phyloP scores from a whole-genome alignment of 768 basidiomycete genomes.

The Boletus speciosus region DNA sequence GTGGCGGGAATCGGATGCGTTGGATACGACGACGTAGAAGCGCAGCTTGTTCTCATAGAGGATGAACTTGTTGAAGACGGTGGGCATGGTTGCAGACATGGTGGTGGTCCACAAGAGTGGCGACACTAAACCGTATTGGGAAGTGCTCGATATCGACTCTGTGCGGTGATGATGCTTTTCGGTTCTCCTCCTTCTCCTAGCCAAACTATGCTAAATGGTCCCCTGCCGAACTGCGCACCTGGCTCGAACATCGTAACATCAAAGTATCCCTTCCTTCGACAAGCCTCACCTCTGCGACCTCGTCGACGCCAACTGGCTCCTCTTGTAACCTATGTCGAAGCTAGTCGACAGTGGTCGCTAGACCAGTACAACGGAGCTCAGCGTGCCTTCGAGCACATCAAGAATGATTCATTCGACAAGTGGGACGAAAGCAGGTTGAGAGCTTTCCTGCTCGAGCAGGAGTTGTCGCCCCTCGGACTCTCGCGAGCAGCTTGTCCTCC shows the following conservation, averaged over 20 bases:
- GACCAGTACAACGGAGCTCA: slow-evolving; percentile 67
- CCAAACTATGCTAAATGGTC: slow-evolving; percentile 56
- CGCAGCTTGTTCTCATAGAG: slow-evolving; percentile 90
- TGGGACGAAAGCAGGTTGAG: slow-evolving; percentile 86
- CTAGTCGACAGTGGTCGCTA: slow-evolving; percentile 47
- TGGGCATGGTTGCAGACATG: background rate
- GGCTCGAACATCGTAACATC: slow-evolving; percentile 68
- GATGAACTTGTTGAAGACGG: slow-evolving; percentile 72
- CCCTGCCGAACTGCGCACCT: slow-evolving; percentile 54
- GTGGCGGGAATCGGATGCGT: slow-evolving; percentile 83
- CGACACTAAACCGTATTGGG: background rate
- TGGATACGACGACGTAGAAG: slow-evolving; percentile 91
- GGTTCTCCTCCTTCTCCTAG: slow-evolving; percentile 39
- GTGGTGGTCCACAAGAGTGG: background rate
- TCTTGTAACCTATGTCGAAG: slow-evolving; percentile 34
- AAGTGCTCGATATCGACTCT: no score
- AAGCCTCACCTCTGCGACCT: slow-evolving; percentile 40
- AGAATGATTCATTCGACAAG: slow-evolving; percentile 61
- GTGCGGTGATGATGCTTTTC: background rate
- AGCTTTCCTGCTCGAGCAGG: slow-evolving; percentile 82
- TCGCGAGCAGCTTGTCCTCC: slow-evolving; percentile 71
- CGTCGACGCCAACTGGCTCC: slow-evolving; percentile 62
- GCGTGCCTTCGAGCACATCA: slow-evolving; percentile 55
- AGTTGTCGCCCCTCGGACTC: slow-evolving; percentile 78
- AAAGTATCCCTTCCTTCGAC: slow-evolving; percentile 43